Evolutionary conservation across 2,329 filamentous ascomycete genomes (phyloP).

Genomic region (Fusarium sp.): DNA sequence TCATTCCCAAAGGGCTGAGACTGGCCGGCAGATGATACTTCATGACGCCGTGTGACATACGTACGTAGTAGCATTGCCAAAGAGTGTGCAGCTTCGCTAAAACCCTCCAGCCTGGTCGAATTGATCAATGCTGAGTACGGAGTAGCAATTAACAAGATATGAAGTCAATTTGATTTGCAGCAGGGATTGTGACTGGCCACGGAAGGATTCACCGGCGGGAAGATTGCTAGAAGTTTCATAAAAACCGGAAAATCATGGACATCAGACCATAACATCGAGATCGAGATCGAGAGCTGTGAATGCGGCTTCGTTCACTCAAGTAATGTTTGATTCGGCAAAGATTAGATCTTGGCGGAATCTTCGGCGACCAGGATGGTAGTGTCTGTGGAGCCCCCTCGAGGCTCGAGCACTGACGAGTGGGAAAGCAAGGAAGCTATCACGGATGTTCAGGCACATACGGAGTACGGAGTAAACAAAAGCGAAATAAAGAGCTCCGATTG

Average conservation of each 20-base stretch:
- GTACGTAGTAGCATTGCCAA: background rate
- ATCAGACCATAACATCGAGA: constrained; percentile 35
- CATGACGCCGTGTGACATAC: constrained; percentile 31
- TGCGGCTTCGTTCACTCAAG: constrained; percentile 9
- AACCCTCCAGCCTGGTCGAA: constrained; percentile 11
- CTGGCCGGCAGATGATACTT: constrained; percentile 26
- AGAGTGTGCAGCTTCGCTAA: constrained; percentile 33
- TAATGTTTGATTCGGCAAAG: constrained; percentile 15
- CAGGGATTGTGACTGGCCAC: constrained; percentile 23
- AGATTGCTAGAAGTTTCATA: constrained; percentile 24
- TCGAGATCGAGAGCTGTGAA: constrained; percentile 29
- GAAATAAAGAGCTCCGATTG: background rate
- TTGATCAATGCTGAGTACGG: constrained; percentile 8
- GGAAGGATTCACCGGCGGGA: constrained; percentile 21
- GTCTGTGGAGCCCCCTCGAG: constrained; percentile 28
- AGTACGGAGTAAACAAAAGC: no score
- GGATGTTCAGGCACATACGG: constrained; percentile 34
- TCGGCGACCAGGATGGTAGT: constrained; percentile 40
- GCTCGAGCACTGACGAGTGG: constrained; percentile 10
- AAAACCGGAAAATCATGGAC: constrained; percentile 13
- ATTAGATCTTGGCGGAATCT: constrained; percentile 43
- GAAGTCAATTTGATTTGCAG: constrained; percentile 25
- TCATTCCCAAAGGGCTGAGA: constrained; percentile 31
- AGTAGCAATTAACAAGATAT: constrained; percentile 18
- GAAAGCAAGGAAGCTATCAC: constrained; percentile 41